Evolutionary conservation across 2,329 filamentous ascomycete species (phyloP), one percentile per base, ranked within the genome.

Genomic region (Didymella arachidicola): DNA sequence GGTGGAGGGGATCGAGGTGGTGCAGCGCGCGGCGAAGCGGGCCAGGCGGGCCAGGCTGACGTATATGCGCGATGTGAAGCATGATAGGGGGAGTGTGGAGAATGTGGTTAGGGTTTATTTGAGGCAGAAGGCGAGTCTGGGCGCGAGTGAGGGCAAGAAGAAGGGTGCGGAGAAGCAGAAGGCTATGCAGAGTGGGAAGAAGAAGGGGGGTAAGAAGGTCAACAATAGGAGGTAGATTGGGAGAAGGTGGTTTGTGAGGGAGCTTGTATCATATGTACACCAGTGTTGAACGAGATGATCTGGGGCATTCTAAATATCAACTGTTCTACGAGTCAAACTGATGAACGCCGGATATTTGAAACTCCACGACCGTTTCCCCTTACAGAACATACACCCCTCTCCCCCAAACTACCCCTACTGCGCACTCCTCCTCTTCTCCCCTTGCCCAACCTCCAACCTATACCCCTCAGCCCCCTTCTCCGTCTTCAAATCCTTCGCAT

Each of bases 1-100:
- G 73, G 89, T 98, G 30, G 87, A 90, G 75, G 92, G 91, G 64
- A 92, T 99, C 72, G 94, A 99, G 80, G 89, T 99, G 69, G 91
- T 98, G 78, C 92, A 96, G 86, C 84, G 94, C 70, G 85, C 87
- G 64, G 84, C 86, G 73, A 95, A 93, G 89, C 87, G 92, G 77
- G 92, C 92, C 65, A 89, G 93, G 75, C 87, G 95, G 71, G 94
- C 93, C 26, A 85, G 92, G 67, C 82, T 99, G 77, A 96, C 91
- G 71, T 98, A 94, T 79, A 90, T 99, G 90, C 86, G 93, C 25
- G 67, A 68, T 34, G 70, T 70, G 10, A 77, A 73, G 70, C 76
- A 78, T 54, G 76, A 78, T 59, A 54, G 73, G 10, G 76, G 76
- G 1, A 75, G 69, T 57, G 75, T 78, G 59, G 74, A 76, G 65